Evolutionary conservation across 768 basidiomycete genomes (phyloP).

Genomic region (Daedalea quercina): DNA sequence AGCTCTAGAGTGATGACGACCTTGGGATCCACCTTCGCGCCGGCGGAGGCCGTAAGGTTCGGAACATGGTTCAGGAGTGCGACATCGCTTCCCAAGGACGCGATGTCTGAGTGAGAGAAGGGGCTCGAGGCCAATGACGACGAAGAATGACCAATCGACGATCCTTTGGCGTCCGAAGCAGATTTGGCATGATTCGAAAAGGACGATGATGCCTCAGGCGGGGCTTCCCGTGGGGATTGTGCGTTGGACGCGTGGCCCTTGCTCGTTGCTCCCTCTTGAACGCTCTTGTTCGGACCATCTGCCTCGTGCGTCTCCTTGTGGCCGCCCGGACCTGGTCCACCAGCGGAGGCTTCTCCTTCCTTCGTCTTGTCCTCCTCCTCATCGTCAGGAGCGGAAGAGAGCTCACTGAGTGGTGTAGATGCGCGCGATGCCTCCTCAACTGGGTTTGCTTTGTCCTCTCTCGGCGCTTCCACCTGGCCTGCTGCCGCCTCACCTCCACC

Average conservation of each 20-base stretch:
- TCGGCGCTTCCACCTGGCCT: constrained; percentile 17
- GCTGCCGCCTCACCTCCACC: constrained; percentile 7
- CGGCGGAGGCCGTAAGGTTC: not conserved
- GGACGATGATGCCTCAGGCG: not conserved
- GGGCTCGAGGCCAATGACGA: not conserved
- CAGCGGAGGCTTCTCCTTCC: constrained; percentile 5
- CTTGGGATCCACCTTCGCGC: constrained; percentile 34
- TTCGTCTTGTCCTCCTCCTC: constrained; percentile 37
- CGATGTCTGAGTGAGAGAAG: not conserved
- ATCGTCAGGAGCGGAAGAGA: constrained; percentile 59
- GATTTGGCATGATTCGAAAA: not conserved
- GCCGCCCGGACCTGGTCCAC: not conserved
- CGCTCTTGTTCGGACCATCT: not conserved
- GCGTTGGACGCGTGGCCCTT: constrained; percentile 2
- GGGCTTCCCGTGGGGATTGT: constrained; percentile 2
- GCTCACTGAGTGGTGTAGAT: constrained; percentile 72
- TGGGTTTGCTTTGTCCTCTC: constrained; percentile 30
- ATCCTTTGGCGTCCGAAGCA: not conserved
- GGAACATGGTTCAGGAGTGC: constrained; percentile 1
- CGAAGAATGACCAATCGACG: not conserved
- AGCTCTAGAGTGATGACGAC: constrained; percentile 57
- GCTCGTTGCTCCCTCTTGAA: not conserved
- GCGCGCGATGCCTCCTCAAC: constrained; percentile 40
- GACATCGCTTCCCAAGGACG: not conserved
- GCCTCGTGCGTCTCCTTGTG: not conserved